Evolutionary conservation across 1,284 basidiomycete genomes (phyloP).

Genomic region (Bjerkandera adusta): DNA sequence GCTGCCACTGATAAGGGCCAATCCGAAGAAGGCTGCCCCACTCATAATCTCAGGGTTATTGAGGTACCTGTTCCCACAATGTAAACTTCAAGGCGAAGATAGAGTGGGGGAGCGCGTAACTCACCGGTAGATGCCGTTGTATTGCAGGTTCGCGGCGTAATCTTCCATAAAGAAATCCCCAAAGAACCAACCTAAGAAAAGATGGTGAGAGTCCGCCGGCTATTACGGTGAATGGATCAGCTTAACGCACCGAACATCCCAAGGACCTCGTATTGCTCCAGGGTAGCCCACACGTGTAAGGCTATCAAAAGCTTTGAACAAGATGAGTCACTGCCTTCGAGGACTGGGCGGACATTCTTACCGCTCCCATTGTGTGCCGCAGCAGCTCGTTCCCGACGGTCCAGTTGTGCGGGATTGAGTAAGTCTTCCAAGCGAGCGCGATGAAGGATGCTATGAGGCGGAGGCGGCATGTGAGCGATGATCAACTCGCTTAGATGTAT

Average conservation of each 20-base stretch:
- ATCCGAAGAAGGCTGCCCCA: constrained; percentile 92
- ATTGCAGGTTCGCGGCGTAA: constrained; percentile 88
- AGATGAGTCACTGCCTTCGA: too few relatives aligned
- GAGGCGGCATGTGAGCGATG: neutral
- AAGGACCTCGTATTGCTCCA: constrained; percentile 89
- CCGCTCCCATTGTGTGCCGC: constrained; percentile 82
- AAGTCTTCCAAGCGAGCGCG: constrained; percentile 86
- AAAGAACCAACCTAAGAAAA: constrained; percentile 88
- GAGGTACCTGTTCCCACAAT: constrained; percentile 56
- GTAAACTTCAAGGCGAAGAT: constrained; percentile 3
- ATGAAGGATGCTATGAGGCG: constrained; percentile 68
- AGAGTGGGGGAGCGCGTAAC: constrained; percentile 15
- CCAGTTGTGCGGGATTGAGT: constrained; percentile 81
- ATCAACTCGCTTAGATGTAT: neutral
- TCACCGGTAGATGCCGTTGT: constrained; percentile 93
- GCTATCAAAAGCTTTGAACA: constrained; percentile 72
- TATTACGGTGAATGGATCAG: neutral
- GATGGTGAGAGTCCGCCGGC: constrained; percentile 4
- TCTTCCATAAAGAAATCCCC: constrained; percentile 98
- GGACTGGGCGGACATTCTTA: constrained; percentile 30
- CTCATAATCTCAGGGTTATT: constrained; percentile 98
- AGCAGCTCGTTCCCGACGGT: constrained; percentile 87
- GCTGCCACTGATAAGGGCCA: constrained; percentile 88
- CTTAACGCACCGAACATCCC: constrained; percentile 76
- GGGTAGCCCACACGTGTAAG: constrained; percentile 89